These are phyloP conservation scores for Globisporangium takayamanum DNA, from an alignment of 352 stramenopile species.

Conservation along the genomic window DNA sequence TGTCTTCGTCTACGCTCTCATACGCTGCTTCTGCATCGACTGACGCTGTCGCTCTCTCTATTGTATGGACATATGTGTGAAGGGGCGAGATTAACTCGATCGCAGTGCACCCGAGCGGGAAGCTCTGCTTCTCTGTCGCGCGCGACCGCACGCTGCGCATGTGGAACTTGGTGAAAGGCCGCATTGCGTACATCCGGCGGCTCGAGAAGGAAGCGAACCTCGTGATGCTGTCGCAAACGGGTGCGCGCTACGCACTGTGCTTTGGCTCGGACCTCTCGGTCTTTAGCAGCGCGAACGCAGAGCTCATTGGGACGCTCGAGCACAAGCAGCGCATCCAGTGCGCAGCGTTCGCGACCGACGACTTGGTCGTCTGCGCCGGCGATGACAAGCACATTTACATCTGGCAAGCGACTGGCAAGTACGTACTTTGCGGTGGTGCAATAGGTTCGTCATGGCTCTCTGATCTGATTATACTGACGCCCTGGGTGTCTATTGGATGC, in stretches of 20 bases:
- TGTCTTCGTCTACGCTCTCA: not conserved
- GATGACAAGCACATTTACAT: constrained; percentile 84
- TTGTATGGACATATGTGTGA: not conserved
- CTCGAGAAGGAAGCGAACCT: constrained; percentile 75
- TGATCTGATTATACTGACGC: not conserved
- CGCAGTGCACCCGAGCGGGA: constrained; percentile 84
- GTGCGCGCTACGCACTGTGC: constrained; percentile 59
- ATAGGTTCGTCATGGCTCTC: too few species aligned
- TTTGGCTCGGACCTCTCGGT: constrained; percentile 72
- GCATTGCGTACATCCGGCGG: constrained; percentile 82
- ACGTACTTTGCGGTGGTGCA: constrained; percentile 16
- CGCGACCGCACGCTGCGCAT: constrained; percentile 82
- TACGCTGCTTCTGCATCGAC: not conserved
- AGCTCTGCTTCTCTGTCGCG: constrained; percentile 81
- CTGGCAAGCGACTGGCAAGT: constrained; percentile 68
- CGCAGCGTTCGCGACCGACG: constrained; percentile 63
- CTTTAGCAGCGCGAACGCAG: constrained; percentile 69
- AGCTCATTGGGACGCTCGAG: constrained; percentile 61
- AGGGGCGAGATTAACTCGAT: constrained; percentile 81
- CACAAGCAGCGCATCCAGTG: constrained; percentile 75
- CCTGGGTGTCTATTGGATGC: not conserved
- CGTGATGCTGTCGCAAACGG: constrained; percentile 72
- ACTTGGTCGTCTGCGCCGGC: constrained; percentile 68
- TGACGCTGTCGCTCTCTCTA: not conserved
- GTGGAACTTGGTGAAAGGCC: constrained; percentile 88